A percentile compares a stretch with the other conserved stretches of the same genome.
Evolutionary conservation across 306 rosid species (phyloP).

Genomic region (Trifolium dubium): DNA sequence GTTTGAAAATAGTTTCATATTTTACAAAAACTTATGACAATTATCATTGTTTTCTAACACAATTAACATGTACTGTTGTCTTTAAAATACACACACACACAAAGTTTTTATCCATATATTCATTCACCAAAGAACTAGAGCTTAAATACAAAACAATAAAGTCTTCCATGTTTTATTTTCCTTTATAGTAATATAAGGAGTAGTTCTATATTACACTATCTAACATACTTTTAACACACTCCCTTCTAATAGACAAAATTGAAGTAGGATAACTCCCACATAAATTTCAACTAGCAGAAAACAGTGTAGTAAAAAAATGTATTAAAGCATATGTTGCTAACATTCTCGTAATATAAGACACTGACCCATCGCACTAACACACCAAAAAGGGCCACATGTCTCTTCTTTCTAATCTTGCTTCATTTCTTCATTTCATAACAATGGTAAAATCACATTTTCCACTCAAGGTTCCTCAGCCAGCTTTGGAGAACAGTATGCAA

Average conservation of each 20-base stretch:
- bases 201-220: background rate
- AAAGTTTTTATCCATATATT: too few species aligned
- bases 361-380: constrained; percentile 6
- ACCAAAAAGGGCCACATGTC: constrained; percentile 14
- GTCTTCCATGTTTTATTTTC: background rate
- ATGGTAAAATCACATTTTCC: background rate
- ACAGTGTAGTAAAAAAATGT: background rate
- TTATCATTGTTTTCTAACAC: too few species aligned
- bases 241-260: background rate
- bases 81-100: too few species aligned
- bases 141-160: background rate
- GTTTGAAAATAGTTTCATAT: too few species aligned
- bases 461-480: constrained; percentile 64
- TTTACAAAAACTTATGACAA: too few species aligned
- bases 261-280: background rate
- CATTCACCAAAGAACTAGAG: background rate
- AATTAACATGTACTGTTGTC: too few species aligned
- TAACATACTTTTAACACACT: background rate
- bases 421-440: constrained; percentile 20
- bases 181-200: background rate
- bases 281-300: background rate
- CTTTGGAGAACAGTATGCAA: constrained; percentile 70
- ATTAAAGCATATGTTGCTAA: background rate
- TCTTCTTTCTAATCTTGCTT: background rate
- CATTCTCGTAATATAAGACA: too few species aligned